These are phyloP conservation scores for Pharnaceum exiguum DNA, from an alignment of 148 eudicot genomes.

Conservation along the genomic window DNA sequence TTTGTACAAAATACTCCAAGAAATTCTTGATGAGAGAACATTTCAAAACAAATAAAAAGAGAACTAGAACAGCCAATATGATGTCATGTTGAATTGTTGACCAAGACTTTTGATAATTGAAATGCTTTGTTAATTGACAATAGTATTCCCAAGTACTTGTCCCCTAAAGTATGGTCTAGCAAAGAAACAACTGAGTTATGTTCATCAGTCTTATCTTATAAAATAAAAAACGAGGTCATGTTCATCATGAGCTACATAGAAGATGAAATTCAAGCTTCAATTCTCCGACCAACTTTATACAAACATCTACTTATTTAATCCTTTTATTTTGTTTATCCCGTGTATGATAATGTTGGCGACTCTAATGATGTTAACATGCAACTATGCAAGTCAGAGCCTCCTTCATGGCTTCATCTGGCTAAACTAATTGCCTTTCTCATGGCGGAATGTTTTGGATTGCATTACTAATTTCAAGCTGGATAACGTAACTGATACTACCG, in stretches of 20 bases:
- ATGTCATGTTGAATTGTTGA: too few relatives aligned
- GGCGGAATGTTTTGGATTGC: too few relatives aligned
- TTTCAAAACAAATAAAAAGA: too few relatives aligned
- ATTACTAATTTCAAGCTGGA: too few relatives aligned
- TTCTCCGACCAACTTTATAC: slow-evolving; percentile 6
- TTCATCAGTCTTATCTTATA: neutral
- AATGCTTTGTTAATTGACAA: neutral
- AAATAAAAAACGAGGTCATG: neutral
- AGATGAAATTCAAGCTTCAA: slow-evolving; percentile 16
- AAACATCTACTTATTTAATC: slow-evolving; percentile 9
- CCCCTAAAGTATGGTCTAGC: slow-evolving; percentile 14
- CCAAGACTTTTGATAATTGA: slow-evolving; percentile 3
- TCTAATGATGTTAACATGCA: slow-evolving; percentile 11
- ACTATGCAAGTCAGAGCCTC: neutral
- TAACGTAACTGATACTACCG: too few relatives aligned
- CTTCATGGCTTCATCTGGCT: neutral
- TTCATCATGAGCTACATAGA: slow-evolving; percentile 21
- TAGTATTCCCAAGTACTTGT: slow-evolving; percentile 5
- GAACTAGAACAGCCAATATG: too few relatives aligned
- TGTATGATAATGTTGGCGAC: slow-evolving; percentile 20
- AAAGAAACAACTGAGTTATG: slow-evolving; percentile 4
- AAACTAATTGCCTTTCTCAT: neutral
- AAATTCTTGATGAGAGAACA: too few relatives aligned
- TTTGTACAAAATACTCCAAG: too few relatives aligned
- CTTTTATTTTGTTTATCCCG: slow-evolving; percentile 10